A percentile compares a stretch with the other conserved stretches of the same genome.
Evolutionary conservation across 345 rosid species (phyloP).

Genomic region (Clarkia xantiana): DNA sequence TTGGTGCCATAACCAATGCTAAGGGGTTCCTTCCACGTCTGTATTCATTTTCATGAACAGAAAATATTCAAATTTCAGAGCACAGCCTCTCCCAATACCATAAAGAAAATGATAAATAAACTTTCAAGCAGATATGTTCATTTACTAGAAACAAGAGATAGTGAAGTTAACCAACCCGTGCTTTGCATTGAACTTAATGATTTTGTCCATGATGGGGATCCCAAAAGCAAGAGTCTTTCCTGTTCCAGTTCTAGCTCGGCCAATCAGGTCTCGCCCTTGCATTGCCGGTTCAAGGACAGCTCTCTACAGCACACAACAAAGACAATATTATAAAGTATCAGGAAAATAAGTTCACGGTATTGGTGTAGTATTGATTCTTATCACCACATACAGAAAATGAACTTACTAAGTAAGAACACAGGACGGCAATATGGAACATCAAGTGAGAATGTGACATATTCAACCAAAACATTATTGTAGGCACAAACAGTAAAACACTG

Average conservation of each 20-base stretch:
- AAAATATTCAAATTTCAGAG: background rate
- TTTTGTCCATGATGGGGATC: conserved; percentile 71
- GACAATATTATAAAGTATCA: too few relatives aligned
- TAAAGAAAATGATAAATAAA: background rate
- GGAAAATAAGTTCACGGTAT: too few relatives aligned
- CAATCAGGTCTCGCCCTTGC: conserved; percentile 87
- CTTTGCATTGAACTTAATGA: conserved; percentile 59
- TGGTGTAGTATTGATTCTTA: too few relatives aligned
- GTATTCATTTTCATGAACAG: conserved; percentile 1
- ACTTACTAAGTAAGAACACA: too few relatives aligned
- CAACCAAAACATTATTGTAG: too few relatives aligned
- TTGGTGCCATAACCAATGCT: conserved; percentile 85
- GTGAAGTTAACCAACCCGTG: conserved; percentile 54
- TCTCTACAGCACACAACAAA: conserved; percentile 21
- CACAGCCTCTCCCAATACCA: too few relatives aligned
- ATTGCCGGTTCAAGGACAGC: conserved; percentile 95
- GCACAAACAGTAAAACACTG: too few relatives aligned
- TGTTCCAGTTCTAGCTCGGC: conserved; percentile 90
- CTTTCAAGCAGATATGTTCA: background rate
- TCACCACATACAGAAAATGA: too few relatives aligned
- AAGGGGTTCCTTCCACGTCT: conserved; percentile 83
- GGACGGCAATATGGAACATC: too few relatives aligned
- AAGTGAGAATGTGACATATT: too few relatives aligned
- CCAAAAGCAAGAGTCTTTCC: conserved; percentile 98
- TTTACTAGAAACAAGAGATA: background rate